A percentile compares a stretch with the other conserved stretches of the same genome.
These are phyloP conservation scores for Zymoseptoria passerinii DNA, from an alignment of 2,329 filamentous ascomycete species.

Conservation along the genomic window DNA sequence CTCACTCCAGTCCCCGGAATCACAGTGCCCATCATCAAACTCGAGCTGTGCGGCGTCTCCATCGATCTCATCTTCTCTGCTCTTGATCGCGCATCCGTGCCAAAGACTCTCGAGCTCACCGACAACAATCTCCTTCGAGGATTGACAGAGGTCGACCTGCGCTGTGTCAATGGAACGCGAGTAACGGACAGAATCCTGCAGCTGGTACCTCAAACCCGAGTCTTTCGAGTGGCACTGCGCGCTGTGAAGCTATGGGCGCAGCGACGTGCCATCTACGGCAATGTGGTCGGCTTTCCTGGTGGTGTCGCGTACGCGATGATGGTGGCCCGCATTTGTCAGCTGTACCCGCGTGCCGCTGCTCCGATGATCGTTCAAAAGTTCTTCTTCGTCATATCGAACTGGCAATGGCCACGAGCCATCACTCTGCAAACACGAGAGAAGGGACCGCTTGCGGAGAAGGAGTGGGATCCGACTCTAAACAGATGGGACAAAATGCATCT, in stretches of 20 bases:
- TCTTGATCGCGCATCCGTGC: slow-evolving; percentile 35
- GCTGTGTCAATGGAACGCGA: slow-evolving; percentile 86
- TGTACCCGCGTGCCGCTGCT: slow-evolving; percentile 86
- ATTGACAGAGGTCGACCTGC: slow-evolving; percentile 75
- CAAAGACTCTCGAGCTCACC: slow-evolving; percentile 60
- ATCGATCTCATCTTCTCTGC: slow-evolving; percentile 75
- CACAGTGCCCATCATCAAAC: slow-evolving; percentile 95
- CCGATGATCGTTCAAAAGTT: slow-evolving; percentile 88
- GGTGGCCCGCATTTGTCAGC: slow-evolving; percentile 87
- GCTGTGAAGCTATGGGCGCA: slow-evolving; percentile 97
- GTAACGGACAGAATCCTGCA: slow-evolving; percentile 88
- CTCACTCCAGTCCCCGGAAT: slow-evolving; percentile 80
- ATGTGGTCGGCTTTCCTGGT: slow-evolving; percentile 92
- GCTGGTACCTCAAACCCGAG: slow-evolving; percentile 79
- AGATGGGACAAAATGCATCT: slow-evolving; percentile 74
- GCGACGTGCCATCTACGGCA: slow-evolving; percentile 83
- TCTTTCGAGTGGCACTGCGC: slow-evolving; percentile 79
- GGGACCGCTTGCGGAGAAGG: slow-evolving; percentile 68
- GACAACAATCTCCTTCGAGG: slow-evolving; percentile 81
- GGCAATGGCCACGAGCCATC: slow-evolving; percentile 93
- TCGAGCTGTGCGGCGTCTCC: slow-evolving; percentile 82
- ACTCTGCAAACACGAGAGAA: slow-evolving; percentile 81
- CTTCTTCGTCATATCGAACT: slow-evolving; percentile 82
- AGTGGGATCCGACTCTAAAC: slow-evolving; percentile 92
- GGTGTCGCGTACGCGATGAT: slow-evolving; percentile 98